Evolutionary conservation across 1,139 yeast genomes (phyloP).

Genomic region (Hanseniaspora uvarum): DNA sequence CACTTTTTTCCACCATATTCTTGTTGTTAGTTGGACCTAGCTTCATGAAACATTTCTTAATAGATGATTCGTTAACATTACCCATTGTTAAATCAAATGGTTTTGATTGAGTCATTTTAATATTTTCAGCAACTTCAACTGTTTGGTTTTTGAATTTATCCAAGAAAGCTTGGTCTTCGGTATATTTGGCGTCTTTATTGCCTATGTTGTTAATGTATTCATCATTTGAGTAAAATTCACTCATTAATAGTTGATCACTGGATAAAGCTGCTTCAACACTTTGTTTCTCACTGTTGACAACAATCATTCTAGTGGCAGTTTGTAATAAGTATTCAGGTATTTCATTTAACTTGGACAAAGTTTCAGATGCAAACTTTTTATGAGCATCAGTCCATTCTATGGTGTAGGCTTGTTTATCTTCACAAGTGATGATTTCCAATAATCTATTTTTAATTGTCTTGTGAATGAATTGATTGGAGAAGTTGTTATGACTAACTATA

Average conservation of each 20-base stretch:
- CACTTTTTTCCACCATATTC: background rate
- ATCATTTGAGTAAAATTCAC: constrained; percentile 32
- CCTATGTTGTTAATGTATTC: constrained; percentile 48
- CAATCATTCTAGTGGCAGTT: constrained; percentile 51
- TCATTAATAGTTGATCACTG: constrained; percentile 60
- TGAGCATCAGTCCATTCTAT: constrained; percentile 38
- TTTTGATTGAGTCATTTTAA: constrained; percentile 1
- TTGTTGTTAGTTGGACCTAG: background rate
- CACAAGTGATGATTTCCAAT: constrained; percentile 28
- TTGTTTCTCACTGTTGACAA: constrained; percentile 28
- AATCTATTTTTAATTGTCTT: constrained; percentile 47
- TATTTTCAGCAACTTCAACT: constrained; percentile 25
- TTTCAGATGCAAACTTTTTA: constrained; percentile 50
- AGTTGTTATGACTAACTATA: constrained; percentile 37
- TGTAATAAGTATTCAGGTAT: constrained; percentile 69
- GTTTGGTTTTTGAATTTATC: constrained; percentile 1
- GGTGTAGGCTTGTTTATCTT: constrained; percentile 18
- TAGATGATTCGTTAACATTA: background rate
- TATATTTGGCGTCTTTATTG: background rate
- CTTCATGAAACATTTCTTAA: background rate
- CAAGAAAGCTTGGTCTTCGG: background rate
- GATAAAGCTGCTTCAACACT: constrained; percentile 67
- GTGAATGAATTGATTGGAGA: constrained; percentile 36
- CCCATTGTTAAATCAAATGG: background rate
- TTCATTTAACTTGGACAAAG: constrained; percentile 44